A percentile compares a stretch with the other conserved stretches of the same genome.
phyloP scores from a whole-genome alignment of 208 protist genomes.

The Phytomonas sp. region DNA sequence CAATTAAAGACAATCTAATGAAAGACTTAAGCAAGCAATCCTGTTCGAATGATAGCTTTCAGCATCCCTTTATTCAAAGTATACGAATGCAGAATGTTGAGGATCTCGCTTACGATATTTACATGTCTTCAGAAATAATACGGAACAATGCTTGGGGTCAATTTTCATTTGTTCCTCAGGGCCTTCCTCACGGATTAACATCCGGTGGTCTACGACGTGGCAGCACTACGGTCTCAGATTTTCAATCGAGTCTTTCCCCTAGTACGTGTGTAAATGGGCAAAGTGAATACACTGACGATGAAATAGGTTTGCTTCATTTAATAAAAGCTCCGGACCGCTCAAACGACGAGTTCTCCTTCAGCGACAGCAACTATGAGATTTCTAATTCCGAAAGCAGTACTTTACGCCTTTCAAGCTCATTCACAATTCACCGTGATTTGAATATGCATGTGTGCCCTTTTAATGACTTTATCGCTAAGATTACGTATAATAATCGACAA shows the following conservation, averaged over 20 bases:
- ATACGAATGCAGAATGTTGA: constrained; percentile 1
- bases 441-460: not conserved
- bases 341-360: not conserved
- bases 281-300: not conserved
- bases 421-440: not conserved
- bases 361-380: not conserved
- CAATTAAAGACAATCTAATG: not conserved
- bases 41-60: not conserved
- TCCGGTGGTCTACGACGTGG: not conserved
- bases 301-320: not conserved
- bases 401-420: not conserved
- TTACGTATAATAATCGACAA: not conserved
- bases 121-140: not conserved
- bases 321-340: not conserved
- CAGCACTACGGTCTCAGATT: not conserved
- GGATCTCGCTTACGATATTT: not conserved
- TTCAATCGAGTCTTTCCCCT: not conserved
- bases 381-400: not conserved
- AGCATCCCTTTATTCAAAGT: not conserved
- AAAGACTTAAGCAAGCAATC: not conserved
- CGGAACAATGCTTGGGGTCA: not conserved
- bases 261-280: not conserved
- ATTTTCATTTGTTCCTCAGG: not conserved
- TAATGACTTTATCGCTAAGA: not conserved
- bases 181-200: not conserved